Evolutionary conservation across 2,329 filamentous ascomycete species (phyloP).

Genomic region (Aspergillus unguis): DNA sequence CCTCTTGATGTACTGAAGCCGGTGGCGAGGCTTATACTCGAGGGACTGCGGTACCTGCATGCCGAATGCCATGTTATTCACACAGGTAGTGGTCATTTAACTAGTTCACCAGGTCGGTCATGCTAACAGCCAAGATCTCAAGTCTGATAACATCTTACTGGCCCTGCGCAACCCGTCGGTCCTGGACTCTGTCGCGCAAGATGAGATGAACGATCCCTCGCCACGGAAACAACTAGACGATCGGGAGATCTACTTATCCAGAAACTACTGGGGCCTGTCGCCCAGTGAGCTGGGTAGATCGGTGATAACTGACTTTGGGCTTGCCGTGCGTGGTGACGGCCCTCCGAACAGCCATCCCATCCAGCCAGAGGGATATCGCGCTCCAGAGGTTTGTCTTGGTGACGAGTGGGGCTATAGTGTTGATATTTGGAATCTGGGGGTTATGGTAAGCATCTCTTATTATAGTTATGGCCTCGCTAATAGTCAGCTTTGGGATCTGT

Average conservation of each 20-base stretch:
- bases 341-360: slow-evolving; percentile 39
- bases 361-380: slow-evolving; percentile 38
- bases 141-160: slow-evolving; percentile 40
- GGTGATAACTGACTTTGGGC: slow-evolving; percentile 31
- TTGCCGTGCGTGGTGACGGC: slow-evolving; percentile 28
- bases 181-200: slow-evolving; percentile 24
- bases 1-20: slow-evolving; percentile 28
- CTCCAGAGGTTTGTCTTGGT: slow-evolving; percentile 31
- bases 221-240: slow-evolving; percentile 26
- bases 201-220: slow-evolving; percentile 24
- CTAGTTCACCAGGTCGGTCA: slow-evolving; percentile 7
- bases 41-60: slow-evolving; percentile 40
- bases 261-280: slow-evolving; percentile 26
- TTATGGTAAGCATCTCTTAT: slow-evolving; percentile 22
- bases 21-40: slow-evolving; percentile 33
- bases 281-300: slow-evolving; percentile 19
- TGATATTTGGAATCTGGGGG: slow-evolving; percentile 35
- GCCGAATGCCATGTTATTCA: slow-evolving; percentile 40
- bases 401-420: slow-evolving; percentile 29
- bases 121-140: slow-evolving; percentile 31
- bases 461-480: slow-evolving; percentile 5
- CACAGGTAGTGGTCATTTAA: slow-evolving; percentile 29
- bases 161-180: slow-evolving; percentile 24
- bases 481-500: slow-evolving; percentile 23
- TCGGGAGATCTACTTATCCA: slow-evolving; percentile 26